Evolutionary conservation across 768 basidiomycete genomes (phyloP), one percentile per base, ranked within the genome.

Genomic region (Cystofilobasidium macerans): DNA sequence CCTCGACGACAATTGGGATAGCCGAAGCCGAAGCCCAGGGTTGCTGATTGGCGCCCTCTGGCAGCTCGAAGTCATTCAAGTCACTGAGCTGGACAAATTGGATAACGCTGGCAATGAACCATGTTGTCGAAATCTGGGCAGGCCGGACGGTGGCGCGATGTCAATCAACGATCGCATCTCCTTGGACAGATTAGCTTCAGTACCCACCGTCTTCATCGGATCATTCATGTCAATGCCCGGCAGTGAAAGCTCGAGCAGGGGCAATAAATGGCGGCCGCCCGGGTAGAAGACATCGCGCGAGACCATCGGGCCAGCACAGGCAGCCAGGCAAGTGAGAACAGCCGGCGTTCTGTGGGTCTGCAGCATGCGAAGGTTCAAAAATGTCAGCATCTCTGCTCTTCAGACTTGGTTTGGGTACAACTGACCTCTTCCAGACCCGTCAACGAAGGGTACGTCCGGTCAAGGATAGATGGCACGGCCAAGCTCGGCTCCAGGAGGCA

Each of bases 341-440:
- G 90, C 85, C 53, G 86, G 82, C 0, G 89, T 92, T 57, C 90
- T 80, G 69, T 90, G 86, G 0, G 89, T 92, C 86, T 89, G 56
- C 48, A 70, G 28, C 33, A 62, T 61, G 45, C 8, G 48, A 32
- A 33, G 35, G 43, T 36, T n/a, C 12, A 18, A 24, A 30, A 28
- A 33, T 28, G 3, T 24, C 20, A n/a, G n/a, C n/a, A n/a, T n/a
- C n/a, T n/a, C n/a, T n/a, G n/a, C n/a, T n/a, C n/a, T n/a, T n/a
- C n/a, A n/a, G n/a, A n/a, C n/a, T n/a, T n/a, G n/a, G n/a, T n/a
- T n/a, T n/a, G n/a, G n/a, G n/a, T n/a, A n/a, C n/a, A n/a, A n/a
- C 80, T 51, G 70, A 86, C 87, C 81, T 92, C 89, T 20, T 85
- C 84, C n/a, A 93, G 77, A 4, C 88, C 84, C 75, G 92, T 89